Conservation (phyloP, 2,329 filamentous ascomycete species). For the Aspergillus glaucus region DNA sequence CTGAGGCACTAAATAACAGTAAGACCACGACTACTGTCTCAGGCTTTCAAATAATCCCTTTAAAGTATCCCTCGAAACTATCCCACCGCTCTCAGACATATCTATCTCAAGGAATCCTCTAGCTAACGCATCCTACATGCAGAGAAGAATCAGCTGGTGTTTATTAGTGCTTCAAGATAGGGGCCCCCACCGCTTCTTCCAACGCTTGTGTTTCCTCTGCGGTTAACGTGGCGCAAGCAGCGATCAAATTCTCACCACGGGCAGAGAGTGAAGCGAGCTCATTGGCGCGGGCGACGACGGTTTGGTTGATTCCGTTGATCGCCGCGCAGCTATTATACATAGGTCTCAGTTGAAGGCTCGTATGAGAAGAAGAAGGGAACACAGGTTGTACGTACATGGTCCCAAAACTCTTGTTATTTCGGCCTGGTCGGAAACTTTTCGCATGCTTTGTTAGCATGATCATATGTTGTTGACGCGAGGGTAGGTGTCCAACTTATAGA, state of each 20-base stretch:
- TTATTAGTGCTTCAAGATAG: conserved; percentile 1
- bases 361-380: background rate
- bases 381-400: conserved; percentile 46
- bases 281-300: conserved; percentile 69
- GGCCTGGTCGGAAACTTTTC: conserved; percentile 51
- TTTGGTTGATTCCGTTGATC: conserved; percentile 71
- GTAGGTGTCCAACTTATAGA: conserved; percentile 55
- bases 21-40: background rate
- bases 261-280: conserved; percentile 62
- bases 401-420: conserved; percentile 76
- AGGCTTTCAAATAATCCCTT: background rate
- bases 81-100: background rate
- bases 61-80: background rate
- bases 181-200: conserved; percentile 53
- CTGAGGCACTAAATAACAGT: no score
- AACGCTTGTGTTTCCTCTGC: conserved; percentile 59
- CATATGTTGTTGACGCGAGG: background rate
- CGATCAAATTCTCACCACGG: conserved; percentile 68
- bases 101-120: conserved; percentile 9
- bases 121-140: conserved; percentile 11
- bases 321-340: conserved; percentile 59
- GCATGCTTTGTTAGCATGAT: conserved; percentile 4
- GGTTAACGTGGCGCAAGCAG: conserved; percentile 63
- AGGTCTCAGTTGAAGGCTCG: background rate
- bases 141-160: conserved; percentile 3